Evolutionary conservation across 2,329 filamentous ascomycete genomes (phyloP).

Genomic region (Bisporella sp.): DNA sequence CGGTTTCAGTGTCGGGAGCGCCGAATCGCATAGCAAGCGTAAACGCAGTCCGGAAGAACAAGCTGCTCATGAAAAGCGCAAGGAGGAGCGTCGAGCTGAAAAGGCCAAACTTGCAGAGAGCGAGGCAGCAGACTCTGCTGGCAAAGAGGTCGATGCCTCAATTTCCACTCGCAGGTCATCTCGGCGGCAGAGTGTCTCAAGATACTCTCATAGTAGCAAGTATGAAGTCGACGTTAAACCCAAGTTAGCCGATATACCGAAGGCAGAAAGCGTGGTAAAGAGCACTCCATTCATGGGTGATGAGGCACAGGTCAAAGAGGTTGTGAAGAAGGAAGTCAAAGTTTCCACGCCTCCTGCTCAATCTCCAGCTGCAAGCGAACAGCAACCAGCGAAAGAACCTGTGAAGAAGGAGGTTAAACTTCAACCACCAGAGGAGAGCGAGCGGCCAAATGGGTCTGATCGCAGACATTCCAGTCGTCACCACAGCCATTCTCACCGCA

Average conservation of each 20-base stretch:
- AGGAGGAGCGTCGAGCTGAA: constrained; percentile 18
- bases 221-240: constrained; percentile 12
- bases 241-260: constrained; percentile 16
- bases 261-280: constrained; percentile 21
- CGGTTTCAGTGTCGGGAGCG: constrained; percentile 20
- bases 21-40: constrained; percentile 15
- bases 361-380: constrained; percentile 1
- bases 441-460: background rate
- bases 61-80: constrained; percentile 23
- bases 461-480: constrained; percentile 5
- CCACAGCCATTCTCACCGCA: constrained; percentile 8
- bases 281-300: constrained; percentile 17
- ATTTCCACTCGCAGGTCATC: constrained; percentile 8
- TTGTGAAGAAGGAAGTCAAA: constrained; percentile 5
- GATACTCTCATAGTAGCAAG: constrained; percentile 9
- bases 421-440: constrained; percentile 12
- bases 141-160: constrained; percentile 1
- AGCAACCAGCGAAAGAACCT: no score
- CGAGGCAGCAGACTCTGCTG: constrained; percentile 12
- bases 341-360: constrained; percentile 4
- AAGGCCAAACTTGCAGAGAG: constrained; percentile 12
- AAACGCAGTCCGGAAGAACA: constrained; percentile 24
- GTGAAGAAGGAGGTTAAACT: constrained; percentile 4
- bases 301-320: constrained; percentile 18
- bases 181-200: constrained; percentile 10